Conservation (phyloP, 495 filamentous ascomycete genomes). For the Thermothielavioides terrestris region DNA sequence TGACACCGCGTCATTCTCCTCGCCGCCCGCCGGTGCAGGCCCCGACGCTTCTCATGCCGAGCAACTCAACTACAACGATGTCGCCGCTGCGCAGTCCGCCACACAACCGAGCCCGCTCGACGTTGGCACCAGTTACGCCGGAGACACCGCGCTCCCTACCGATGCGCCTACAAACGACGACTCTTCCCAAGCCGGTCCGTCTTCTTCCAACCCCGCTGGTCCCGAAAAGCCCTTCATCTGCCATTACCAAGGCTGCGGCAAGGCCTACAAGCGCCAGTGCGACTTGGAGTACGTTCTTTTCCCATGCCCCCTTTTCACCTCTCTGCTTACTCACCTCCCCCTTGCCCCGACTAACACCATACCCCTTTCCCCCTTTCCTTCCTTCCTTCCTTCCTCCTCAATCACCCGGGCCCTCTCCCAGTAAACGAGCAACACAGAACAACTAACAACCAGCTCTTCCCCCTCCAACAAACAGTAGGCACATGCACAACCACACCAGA, state of each 20-base stretch:
- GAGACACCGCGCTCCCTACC: background rate
- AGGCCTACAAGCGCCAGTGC: background rate
- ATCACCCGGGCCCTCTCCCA: too few relatives aligned
- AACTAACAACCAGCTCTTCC: background rate
- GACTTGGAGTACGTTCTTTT: conserved; percentile 5
- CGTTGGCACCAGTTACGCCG: background rate
- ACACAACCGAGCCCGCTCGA: background rate
- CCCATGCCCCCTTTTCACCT: background rate
- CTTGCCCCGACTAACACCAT: background rate
- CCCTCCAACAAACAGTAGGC: conserved; percentile 5
- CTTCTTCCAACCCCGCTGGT: background rate
- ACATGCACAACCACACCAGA: conserved; percentile 11
- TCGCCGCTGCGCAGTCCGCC: background rate
- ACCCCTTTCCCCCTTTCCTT: background rate
- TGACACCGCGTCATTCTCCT: background rate
- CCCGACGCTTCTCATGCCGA: background rate
- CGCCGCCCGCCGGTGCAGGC: background rate
- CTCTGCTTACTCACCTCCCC: background rate
- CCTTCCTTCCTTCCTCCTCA: background rate
- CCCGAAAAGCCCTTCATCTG: background rate
- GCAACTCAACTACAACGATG: background rate
- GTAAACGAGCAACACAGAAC: background rate
- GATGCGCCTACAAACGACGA: background rate
- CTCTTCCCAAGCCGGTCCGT: background rate
- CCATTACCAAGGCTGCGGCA: background rate